Base-by-base conservation (phyloP, 345 rosid species). In the Firmiana major region DNA sequence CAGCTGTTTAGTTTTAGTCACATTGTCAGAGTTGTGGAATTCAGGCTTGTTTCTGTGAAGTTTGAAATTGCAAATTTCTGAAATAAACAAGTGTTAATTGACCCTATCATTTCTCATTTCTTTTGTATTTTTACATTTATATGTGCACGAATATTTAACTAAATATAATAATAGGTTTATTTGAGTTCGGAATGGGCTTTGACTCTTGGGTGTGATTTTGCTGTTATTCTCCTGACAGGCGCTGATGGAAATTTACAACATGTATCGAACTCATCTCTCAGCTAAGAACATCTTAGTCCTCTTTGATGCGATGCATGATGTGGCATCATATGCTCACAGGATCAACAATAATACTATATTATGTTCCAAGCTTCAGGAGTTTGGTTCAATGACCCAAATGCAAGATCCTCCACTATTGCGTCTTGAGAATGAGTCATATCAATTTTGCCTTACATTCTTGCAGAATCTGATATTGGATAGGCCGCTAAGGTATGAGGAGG, bases 331-430 rank as follows among this genome's bases (percentile, higher is more conserved):
- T 76, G 94, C 97, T 74, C 97, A 90, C 84, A 85, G 80, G 75
- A 83, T 92, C 82, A 96, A 96, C 85, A 90, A 87, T 43, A 73
- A 90, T 79, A 26, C 81, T 15, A 55, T 51, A n/a, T 80, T 96
- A 31, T 93, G 99, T 6, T 80, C 86, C 77, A 92, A 85, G 84
- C 88, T 96, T 55, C 97, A 84, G 82, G 99, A 93, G 79, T 85
- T 91, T 78, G 94, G 92, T 79, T 82, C 97, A 43, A 87, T 92
- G 88, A 92, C 95, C 48, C 99, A 96, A 78, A 94, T 96, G 98
- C 99, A 92, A 84, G 98, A 92, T 83, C 99, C 99, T 67, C 99
- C 99, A 6, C 79, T 96, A 1, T 81, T 96, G 21, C 98, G 99
- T 58, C 89, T 96, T 7, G 99, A 96, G 83, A 96, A 92, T 59